These are phyloP conservation scores for Pyrenochaeta sp. DNA, from an alignment of 2,329 filamentous ascomycete genomes.

Conservation along the genomic window DNA sequence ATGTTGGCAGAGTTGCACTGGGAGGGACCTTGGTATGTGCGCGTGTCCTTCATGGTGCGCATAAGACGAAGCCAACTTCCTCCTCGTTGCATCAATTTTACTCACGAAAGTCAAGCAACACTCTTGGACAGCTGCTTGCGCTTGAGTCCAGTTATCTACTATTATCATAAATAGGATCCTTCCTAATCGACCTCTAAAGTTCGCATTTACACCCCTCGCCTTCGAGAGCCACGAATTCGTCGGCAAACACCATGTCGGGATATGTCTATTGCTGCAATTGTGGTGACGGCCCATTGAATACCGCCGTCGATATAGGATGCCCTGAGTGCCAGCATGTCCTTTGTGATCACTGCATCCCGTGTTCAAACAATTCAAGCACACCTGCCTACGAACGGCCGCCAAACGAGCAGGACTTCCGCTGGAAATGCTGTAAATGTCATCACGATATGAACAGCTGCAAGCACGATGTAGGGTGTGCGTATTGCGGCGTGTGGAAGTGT, in stretches of 20 bases:
- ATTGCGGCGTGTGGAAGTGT: background rate
- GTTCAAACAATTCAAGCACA: background rate
- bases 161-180: too few relatives aligned
- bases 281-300: background rate
- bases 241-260: background rate
- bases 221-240: background rate
- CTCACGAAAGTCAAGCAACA: too few relatives aligned
- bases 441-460: background rate
- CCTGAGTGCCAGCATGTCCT: background rate
- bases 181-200: too few relatives aligned
- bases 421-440: constrained; percentile 4
- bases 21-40: too few relatives aligned
- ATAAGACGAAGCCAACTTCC: too few relatives aligned
- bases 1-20: too few relatives aligned
- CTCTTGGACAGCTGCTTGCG: too few relatives aligned
- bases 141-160: too few relatives aligned
- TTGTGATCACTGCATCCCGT: background rate
- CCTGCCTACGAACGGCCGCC: background rate
- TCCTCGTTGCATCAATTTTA: too few relatives aligned
- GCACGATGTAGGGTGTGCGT: background rate
- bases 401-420: background rate
- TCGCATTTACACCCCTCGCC: background rate
- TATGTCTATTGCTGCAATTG: background rate
- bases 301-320: background rate
- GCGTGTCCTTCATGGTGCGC: too few relatives aligned